A percentile compares a stretch with the other conserved stretches of the same genome.
phyloP scores from a whole-genome alignment of 768 basidiomycete species.

The Boletus subparvulus region DNA sequence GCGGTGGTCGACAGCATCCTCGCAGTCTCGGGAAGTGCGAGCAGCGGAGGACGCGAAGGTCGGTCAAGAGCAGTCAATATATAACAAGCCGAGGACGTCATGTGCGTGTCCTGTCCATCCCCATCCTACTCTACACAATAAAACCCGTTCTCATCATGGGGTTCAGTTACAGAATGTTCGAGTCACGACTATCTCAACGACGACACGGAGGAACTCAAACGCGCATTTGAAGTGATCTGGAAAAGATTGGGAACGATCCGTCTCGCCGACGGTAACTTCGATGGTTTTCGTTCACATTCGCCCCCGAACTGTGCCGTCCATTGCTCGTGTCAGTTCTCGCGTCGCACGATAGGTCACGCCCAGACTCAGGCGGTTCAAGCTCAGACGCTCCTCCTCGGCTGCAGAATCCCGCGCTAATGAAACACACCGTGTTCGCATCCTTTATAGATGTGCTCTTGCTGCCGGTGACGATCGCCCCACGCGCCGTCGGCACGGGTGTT shows the following conservation, averaged over 20 bases:
- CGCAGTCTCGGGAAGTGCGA: no score
- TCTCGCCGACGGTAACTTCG: constrained; percentile 7
- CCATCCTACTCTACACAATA: background rate
- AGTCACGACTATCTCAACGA: constrained; percentile 91
- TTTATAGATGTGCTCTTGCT: constrained; percentile 88
- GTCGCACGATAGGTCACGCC: constrained; percentile 7
- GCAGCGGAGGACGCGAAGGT: no score
- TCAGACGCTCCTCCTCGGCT: constrained; percentile 67
- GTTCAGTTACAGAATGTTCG: constrained; percentile 88
- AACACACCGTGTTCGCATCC: constrained; percentile 88
- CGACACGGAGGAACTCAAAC: constrained; percentile 82
- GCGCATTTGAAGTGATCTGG: constrained; percentile 70
- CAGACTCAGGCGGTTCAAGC: constrained; percentile 1
- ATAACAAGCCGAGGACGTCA: no score
- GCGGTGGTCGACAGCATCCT: no score
- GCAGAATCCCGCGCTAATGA: constrained; percentile 87
- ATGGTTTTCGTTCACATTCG: constrained; percentile 35
- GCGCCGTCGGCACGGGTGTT: constrained; percentile 72
- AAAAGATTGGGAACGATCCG: constrained; percentile 72
- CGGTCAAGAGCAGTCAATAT: no score
- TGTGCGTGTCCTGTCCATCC: no score
- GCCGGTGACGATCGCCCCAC: constrained; percentile 95
- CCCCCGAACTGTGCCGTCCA: background rate
- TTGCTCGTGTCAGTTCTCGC: background rate
- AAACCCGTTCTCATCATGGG: background rate